Conservation (phyloP, 176 grass and related monocot species). For the Oryza longistaminata region DNA sequence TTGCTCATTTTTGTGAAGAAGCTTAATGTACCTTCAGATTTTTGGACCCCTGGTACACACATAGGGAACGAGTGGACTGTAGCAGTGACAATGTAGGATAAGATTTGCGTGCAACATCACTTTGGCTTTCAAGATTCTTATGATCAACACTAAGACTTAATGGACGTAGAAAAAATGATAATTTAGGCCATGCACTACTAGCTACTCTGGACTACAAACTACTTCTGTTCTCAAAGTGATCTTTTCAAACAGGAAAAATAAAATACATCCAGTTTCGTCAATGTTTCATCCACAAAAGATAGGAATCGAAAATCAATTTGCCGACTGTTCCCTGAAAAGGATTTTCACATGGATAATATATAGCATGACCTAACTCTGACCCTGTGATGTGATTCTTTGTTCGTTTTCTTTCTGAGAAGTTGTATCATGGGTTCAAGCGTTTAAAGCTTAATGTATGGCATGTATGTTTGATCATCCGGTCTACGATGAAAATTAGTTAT, state of each 20-base stretch:
- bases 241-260: too few species aligned
- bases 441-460: not conserved
- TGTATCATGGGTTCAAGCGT: not conserved
- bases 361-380: not conserved
- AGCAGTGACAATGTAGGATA: constrained; percentile 54
- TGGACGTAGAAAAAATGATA: constrained; percentile 37
- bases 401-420: not conserved
- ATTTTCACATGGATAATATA: constrained; percentile 29
- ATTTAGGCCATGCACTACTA: constrained; percentile 36
- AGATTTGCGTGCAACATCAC: constrained; percentile 45
- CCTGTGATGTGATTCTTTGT: not conserved
- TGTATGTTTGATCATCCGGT: not conserved
- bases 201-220: constrained; percentile 27
- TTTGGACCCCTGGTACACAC: constrained; percentile 7
- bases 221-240: not conserved
- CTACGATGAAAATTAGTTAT: not conserved
- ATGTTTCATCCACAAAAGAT: constrained; percentile 26
- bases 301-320: constrained; percentile 42
- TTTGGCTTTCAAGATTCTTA: constrained; percentile 41
- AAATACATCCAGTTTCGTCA: not conserved
- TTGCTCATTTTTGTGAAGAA: constrained; percentile 9
- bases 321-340: constrained; percentile 43
- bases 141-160: constrained; percentile 43
- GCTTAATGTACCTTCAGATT: not conserved
- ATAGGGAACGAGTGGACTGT: constrained; percentile 40